These are phyloP conservation scores for Lentinula sp. DNA, from an alignment of 768 basidiomycete species.

Conservation along the genomic window DNA sequence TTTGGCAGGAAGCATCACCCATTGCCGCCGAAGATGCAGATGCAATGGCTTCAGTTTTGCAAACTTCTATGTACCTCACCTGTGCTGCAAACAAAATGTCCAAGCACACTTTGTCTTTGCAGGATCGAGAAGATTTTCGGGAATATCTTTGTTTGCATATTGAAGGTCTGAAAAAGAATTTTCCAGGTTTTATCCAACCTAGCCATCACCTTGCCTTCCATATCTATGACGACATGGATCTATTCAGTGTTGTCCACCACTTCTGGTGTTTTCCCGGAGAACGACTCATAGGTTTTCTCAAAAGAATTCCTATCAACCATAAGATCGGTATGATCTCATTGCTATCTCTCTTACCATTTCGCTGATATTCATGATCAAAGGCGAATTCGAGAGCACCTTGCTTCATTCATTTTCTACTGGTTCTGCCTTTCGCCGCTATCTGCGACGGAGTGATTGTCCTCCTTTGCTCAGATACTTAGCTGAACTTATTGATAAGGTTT, in stretches of 20 bases:
- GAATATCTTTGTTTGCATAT: constrained; percentile 7
- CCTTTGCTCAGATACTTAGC: constrained; percentile 5
- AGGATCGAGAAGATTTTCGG: background rate
- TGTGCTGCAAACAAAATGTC: background rate
- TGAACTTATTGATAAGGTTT: constrained; percentile 11
- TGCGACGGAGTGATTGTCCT: constrained; percentile 7
- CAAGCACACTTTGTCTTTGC: background rate
- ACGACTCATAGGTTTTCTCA: constrained; percentile 15
- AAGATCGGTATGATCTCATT: constrained; percentile 10
- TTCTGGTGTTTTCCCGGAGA: constrained; percentile 23
- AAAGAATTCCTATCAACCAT: constrained; percentile 16
- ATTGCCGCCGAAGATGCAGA: background rate
- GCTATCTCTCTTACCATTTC: background rate
- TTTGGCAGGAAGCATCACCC: constrained; percentile 11
- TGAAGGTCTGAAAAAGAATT: background rate
- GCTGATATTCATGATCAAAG: background rate
- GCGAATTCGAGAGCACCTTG: constrained; percentile 8
- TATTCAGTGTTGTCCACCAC: constrained; percentile 9
- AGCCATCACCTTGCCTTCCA: constrained; percentile 9
- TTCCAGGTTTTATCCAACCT: constrained; percentile 9
- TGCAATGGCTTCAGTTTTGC: background rate
- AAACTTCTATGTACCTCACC: background rate
- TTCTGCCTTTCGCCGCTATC: constrained; percentile 7
- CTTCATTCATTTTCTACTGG: constrained; percentile 1
- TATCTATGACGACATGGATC: constrained; percentile 11